Evolutionary conservation across 2,329 filamentous ascomycete species (phyloP).

Genomic region (Aspergillus aculeatus): DNA sequence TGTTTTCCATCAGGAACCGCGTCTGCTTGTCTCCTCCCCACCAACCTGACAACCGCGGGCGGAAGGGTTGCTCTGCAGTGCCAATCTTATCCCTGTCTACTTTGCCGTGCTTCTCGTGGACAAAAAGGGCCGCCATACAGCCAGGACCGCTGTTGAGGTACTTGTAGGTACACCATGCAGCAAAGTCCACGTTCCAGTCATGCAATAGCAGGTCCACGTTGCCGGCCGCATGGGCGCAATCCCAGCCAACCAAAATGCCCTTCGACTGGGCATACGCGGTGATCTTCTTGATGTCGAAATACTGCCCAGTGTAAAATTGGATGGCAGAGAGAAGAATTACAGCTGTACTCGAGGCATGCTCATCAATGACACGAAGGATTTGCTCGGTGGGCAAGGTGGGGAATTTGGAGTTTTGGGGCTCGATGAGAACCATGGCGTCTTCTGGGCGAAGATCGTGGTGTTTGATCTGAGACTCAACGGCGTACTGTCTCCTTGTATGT

Average conservation of each 20-base stretch:
- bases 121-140: slow-evolving; percentile 74
- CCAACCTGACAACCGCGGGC: slow-evolving; percentile 74
- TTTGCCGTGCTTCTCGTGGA: slow-evolving; percentile 70
- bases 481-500: slow-evolving; percentile 57
- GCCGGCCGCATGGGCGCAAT: slow-evolving; percentile 80
- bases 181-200: slow-evolving; percentile 89
- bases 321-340: slow-evolving; percentile 80
- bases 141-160: slow-evolving; percentile 87
- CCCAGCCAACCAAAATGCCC: slow-evolving; percentile 78
- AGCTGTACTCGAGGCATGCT: slow-evolving; percentile 70
- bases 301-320: slow-evolving; percentile 89
- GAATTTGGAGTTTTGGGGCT: slow-evolving; percentile 54
- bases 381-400: slow-evolving; percentile 68
- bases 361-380: slow-evolving; percentile 71
- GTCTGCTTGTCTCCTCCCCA: slow-evolving; percentile 77
- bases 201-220: slow-evolving; percentile 78
- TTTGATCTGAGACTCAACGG: slow-evolving; percentile 75
- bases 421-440: slow-evolving; percentile 71
- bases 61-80: slow-evolving; percentile 51
- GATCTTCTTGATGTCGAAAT: slow-evolving; percentile 78
- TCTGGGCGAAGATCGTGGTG: slow-evolving; percentile 67
- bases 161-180: slow-evolving; percentile 92
- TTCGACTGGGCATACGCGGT: slow-evolving; percentile 71
- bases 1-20: slow-evolving; percentile 80
- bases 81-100: slow-evolving; percentile 37